Evolutionary conservation across 352 stramenopile species (phyloP).

Genomic region (Phytophthora pistaciae): DNA sequence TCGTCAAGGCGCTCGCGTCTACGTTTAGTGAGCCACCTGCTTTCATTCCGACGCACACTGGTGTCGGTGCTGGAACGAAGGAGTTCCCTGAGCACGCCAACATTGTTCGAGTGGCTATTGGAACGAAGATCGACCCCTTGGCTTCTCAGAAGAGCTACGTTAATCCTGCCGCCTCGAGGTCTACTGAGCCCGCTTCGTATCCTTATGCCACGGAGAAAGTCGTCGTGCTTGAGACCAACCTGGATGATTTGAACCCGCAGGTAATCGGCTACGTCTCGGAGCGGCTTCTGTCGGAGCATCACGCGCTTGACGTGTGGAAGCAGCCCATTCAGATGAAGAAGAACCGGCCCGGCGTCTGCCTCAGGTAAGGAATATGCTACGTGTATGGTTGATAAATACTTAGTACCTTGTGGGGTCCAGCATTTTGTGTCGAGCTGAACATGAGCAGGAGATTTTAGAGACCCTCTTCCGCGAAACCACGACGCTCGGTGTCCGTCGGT

Average conservation of each 20-base stretch:
- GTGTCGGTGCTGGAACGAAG: slow-evolving; percentile 89
- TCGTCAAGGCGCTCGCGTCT: slow-evolving; percentile 91
- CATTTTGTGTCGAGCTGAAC: slow-evolving; percentile 74
- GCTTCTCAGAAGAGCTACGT: slow-evolving; percentile 42
- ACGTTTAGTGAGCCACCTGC: slow-evolving; percentile 80
- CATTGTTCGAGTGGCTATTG: slow-evolving; percentile 91
- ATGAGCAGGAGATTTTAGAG: slow-evolving; percentile 64
- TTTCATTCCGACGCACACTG: slow-evolving; percentile 81
- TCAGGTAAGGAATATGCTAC: slow-evolving; percentile 54
- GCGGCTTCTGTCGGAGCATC: slow-evolving; percentile 59
- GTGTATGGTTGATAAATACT: neutral
- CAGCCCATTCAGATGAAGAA: slow-evolving; percentile 95
- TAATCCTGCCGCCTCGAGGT: slow-evolving; percentile 45
- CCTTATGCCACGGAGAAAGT: slow-evolving; percentile 55
- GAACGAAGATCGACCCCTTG: slow-evolving; percentile 54
- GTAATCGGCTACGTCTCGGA: slow-evolving; percentile 84
- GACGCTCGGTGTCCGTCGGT: slow-evolving; percentile 90
- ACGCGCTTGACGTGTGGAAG: slow-evolving; percentile 91
- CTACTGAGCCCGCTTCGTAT: slow-evolving; percentile 14
- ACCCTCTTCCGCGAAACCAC: slow-evolving; percentile 87
- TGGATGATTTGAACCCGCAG: slow-evolving; percentile 93
- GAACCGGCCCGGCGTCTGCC: slow-evolving; percentile 73
- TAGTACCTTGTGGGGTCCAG: slow-evolving; percentile 44
- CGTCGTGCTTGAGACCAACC: slow-evolving; percentile 88
- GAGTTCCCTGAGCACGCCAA: slow-evolving; percentile 92